phyloP scores from a whole-genome alignment of 768 basidiomycete species.

The Sarcodon aspratus region DNA sequence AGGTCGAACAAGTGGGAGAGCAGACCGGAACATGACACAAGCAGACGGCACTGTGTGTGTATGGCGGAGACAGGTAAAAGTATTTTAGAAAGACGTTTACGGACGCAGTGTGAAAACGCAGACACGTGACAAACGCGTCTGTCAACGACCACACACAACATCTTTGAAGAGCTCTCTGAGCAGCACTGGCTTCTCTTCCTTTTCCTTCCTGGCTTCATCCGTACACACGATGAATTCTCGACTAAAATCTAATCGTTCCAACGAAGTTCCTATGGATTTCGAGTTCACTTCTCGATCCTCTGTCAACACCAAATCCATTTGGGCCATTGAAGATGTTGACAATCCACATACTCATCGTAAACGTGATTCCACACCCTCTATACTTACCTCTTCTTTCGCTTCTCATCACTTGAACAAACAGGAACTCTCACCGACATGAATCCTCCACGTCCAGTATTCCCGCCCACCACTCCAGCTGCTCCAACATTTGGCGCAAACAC shows the following conservation, averaged over 20 bases:
- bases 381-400: background rate
- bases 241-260: conserved; percentile 32
- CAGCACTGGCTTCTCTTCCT: no score
- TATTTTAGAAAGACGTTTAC: no score
- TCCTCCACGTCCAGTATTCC: conserved; percentile 20
- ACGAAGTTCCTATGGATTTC: conserved; percentile 84
- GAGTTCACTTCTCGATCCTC: conserved; percentile 66
- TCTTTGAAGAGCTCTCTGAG: no score
- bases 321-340: conserved; percentile 40
- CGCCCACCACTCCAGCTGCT: conserved; percentile 19
- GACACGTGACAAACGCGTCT: background rate
- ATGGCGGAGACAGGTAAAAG: no score
- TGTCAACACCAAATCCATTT: conserved; percentile 39
- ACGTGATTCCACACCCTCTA: conserved; percentile 27
- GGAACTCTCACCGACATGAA: conserved; percentile 34
- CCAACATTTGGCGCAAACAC: conserved; percentile 51
- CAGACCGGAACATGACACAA: no score
- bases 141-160: no score
- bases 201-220: no score
- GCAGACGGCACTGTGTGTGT: no score
- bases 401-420: conserved; percentile 8
- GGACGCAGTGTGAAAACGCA: background rate
- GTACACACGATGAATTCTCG: no score
- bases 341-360: conserved; percentile 50
- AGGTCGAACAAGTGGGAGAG: no score